Percentiles rank a stretch among this genome's conserved stretches.
phyloP scores from a whole-genome alignment of 2,329 filamentous ascomycete species.

The Lizonia empirigonia region DNA sequence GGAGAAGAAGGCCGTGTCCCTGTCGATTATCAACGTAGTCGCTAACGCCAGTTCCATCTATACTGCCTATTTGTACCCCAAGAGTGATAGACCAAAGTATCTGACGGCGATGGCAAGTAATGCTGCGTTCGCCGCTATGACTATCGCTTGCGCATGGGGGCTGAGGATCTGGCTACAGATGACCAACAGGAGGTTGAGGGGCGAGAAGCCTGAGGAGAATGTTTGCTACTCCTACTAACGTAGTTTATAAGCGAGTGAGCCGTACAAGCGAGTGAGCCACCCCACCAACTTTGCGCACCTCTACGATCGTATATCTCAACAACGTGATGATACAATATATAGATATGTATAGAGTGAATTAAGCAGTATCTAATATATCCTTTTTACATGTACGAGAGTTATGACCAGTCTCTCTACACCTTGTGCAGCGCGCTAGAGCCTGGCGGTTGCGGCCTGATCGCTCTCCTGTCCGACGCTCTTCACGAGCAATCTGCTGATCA shows the following conservation, averaged over 20 bases:
- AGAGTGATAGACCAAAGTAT: slow-evolving; percentile 30
- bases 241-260: neutral
- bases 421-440: too few species aligned
- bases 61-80: slow-evolving; percentile 49
- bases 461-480: too few species aligned
- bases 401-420: too few species aligned
- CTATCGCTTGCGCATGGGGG: slow-evolving; percentile 24
- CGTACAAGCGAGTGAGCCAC: too few species aligned
- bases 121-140: slow-evolving; percentile 23
- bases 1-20: slow-evolving; percentile 52
- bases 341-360: too few species aligned
- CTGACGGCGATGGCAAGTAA: slow-evolving; percentile 31
- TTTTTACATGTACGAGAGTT: too few species aligned
- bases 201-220: slow-evolving; percentile 15
- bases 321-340: too few species aligned
- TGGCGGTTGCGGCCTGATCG: too few species aligned
- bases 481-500: too few species aligned
- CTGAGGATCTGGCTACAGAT: slow-evolving; percentile 24
- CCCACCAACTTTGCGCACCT: too few species aligned
- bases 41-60: slow-evolving; percentile 50
- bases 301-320: too few species aligned
- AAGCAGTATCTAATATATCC: too few species aligned
- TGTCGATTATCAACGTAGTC: slow-evolving; percentile 52
- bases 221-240: slow-evolving; percentile 27
- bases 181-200: slow-evolving; percentile 18